A percentile compares a stretch with the other conserved stretches of the same genome.
Conservation (phyloP, 2,329 filamentous ascomycete species). For the Fusarium lyarnte region DNA sequence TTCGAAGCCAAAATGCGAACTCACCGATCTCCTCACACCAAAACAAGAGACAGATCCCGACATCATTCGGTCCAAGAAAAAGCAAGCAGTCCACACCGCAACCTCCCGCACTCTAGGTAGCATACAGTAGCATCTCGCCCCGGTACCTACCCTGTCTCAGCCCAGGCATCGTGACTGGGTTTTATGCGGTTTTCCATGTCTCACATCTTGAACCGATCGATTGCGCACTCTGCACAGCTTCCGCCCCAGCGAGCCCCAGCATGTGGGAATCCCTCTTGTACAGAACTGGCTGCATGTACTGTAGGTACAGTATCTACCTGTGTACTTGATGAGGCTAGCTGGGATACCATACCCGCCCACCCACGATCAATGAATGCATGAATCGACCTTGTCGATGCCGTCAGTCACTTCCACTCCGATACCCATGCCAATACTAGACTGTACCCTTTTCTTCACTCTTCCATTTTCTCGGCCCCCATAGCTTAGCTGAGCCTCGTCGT, state of each 20-base stretch:
- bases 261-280: conserved; percentile 22
- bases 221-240: conserved; percentile 39
- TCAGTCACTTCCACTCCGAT: conserved; percentile 17
- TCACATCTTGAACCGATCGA: conserved; percentile 39
- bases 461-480: conserved; percentile 19
- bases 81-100: conserved; percentile 35
- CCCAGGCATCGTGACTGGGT: conserved; percentile 33
- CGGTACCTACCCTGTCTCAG: conserved; percentile 28
- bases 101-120: conserved; percentile 17
- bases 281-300: neutral
- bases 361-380: neutral
- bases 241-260: neutral
- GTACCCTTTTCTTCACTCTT: conserved; percentile 16
- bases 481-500: conserved; percentile 37
- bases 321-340: conserved; percentile 19
- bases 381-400: conserved; percentile 22
- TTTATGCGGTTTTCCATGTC: conserved; percentile 39
- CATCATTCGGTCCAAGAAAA: conserved; percentile 35
- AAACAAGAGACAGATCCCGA: conserved; percentile 26
- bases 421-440: neutral
- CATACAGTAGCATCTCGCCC: conserved; percentile 2
- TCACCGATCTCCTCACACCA: conserved; percentile 15
- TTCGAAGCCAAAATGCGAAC: conserved; percentile 33
- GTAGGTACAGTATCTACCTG: neutral
- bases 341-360: neutral